Conservation (phyloP, 176 grass and related monocot genomes). For the Triticum urartu region DNA sequence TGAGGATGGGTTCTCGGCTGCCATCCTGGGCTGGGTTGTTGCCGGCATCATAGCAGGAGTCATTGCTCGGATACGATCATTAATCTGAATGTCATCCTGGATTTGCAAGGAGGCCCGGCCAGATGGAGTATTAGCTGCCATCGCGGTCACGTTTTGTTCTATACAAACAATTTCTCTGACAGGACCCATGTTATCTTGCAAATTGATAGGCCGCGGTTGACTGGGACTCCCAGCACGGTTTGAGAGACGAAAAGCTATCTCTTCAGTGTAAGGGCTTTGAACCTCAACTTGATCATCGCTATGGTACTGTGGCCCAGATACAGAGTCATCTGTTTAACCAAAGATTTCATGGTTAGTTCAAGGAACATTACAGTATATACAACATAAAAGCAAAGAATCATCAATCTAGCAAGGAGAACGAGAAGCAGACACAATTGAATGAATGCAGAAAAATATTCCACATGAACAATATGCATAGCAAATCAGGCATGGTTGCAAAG, state of each 20-base stretch:
- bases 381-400: background rate
- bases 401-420: background rate
- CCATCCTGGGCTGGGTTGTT: background rate
- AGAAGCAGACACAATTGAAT: background rate
- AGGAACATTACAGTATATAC: background rate
- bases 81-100: background rate
- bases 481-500: background rate
- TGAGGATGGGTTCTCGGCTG: background rate
- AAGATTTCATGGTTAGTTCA: background rate
- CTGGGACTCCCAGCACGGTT: constrained; percentile 1
- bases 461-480: background rate
- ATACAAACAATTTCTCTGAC: background rate
- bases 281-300: constrained; percentile 6
- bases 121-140: background rate
- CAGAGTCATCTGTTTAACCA: constrained; percentile 31
- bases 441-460: background rate
- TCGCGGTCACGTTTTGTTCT: background rate
- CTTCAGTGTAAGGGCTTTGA: constrained; percentile 3
- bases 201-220: background rate
- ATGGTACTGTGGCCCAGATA: background rate
- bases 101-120: background rate
- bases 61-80: background rate
- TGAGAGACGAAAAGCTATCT: background rate
- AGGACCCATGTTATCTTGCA: background rate
- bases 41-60: background rate